Base-by-base conservation (phyloP, 108 stramenopile genomes). In the Schizochytrium sp. region DNA sequence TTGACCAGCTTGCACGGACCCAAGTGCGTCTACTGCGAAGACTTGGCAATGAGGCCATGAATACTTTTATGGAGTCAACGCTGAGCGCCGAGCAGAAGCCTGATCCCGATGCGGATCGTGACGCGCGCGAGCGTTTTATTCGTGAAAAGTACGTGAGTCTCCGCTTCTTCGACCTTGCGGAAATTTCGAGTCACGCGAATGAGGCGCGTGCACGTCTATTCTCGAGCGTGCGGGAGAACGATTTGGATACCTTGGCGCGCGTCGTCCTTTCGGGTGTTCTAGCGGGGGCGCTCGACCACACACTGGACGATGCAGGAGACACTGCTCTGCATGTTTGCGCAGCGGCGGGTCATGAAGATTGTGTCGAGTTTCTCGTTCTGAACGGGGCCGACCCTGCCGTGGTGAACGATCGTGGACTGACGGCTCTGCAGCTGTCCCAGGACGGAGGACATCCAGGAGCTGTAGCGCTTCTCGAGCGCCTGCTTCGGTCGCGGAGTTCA, bases 1-100 rank as follows among this genome's bases (percentile, higher is more conserved):
- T 94, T 58, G 95, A 95, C 63, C 43, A 53, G 5, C 92, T 90
- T 90, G 87, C 91, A 8, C 55, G 18, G 5, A 29, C 89, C 8
- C 60, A 87, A 5, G 28, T 88, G 57, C 58, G 45, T 4, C 43
- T 91, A 5, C 72, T 93, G 72, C 58, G 59, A 4, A 4, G 57
- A 34, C 60, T 90, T 16, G 93, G 93, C 55, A 93, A 93, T 76
- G 58, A 28, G 3, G 34, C 45, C 4, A 59, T 88, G 21, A 93
- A 93, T 87, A 16, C 44, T 19, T 58, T 88, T 58, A 90, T 89
- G 89, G 90, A 93, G 76, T 43, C 76, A 6, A 34, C 76, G 45
- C 51, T 83, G 45, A 18, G 16, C 48, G 14, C 51, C 8, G 76
- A 12, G 76, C 19, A 12, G 18, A 89, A 72, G 89, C 76, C 89